Evolutionary conservation across 108 stramenopile genomes (phyloP), one percentile per base, ranked within the genome.

Genomic region (Stephanodiscus minutulus): DNA sequence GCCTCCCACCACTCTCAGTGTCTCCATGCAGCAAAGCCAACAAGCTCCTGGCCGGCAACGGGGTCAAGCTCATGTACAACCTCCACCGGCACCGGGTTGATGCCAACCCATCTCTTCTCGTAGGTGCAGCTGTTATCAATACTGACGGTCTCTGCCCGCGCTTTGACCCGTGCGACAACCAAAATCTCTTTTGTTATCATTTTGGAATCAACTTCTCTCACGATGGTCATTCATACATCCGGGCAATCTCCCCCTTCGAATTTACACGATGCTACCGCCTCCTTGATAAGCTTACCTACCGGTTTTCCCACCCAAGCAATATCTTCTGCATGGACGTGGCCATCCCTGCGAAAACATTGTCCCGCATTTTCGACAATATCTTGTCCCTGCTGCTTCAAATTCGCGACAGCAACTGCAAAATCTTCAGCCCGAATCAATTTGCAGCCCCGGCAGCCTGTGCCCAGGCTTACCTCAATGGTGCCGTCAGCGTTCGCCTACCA

Each of bases 221-320:
- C 7, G 11, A 64, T 1, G 39, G 44, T 20, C 3, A 43, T 7
- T 46, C 18, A 15, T 56, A 41, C 53, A 43, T 72, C 28, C 72
- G 54, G 0, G 2, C 61, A 0, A 72, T 72, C 18, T 63, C 72
- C 0, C 72, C 50, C 5, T 72, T 64, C 57, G 72, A 72, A 35
- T 64, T 64, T 48, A 50, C 35, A 0, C 20, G 9, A 21, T 54
- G 61, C 39, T 72, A 64, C 21, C 3, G 49, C 12, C 28, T 72
- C 2, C 18, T 2, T 0, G 43, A 72, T 13, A 41, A 53, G 17
- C 39, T 72, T 8, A 71, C 70, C 1, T 61, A 61, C 22, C 22
- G 37, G 2, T 35, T 71, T 0, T 61, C 60, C 17, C 48, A 71
- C 0, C 60, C 61, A 0, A 1, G 0, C 0, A 11, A 52, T n/a